Evolutionary conservation across 2,329 filamentous ascomycete genomes (phyloP).

Genomic region (Sporothrix pallida): DNA sequence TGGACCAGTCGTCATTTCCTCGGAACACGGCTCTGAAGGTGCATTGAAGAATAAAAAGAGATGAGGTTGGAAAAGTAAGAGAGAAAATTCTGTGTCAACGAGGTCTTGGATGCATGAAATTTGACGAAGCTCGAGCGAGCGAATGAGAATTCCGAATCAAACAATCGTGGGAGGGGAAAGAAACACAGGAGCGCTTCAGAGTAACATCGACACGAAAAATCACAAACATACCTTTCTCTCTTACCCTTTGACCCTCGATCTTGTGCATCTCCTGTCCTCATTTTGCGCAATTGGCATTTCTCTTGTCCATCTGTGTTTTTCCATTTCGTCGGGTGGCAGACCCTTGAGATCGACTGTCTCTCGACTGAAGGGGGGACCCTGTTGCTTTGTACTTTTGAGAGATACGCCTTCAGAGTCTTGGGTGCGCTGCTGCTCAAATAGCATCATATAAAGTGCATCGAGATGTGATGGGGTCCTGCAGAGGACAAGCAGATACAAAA

Average conservation of each 20-base stretch:
- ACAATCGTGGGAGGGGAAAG: not conserved
- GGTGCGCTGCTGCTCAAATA: not conserved
- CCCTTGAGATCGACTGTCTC: slow-evolving; percentile 7
- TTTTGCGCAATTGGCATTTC: not conserved
- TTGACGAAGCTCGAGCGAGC: not conserved
- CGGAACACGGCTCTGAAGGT: not conserved
- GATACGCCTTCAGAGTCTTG: not conserved
- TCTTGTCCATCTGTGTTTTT: not conserved
- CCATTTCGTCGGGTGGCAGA: not conserved
- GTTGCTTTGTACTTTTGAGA: not conserved
- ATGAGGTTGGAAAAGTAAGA: too few relatives aligned
- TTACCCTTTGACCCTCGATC: too few relatives aligned
- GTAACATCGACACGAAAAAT: not conserved
- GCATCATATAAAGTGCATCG: slow-evolving; percentile 7
- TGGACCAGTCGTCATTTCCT: not conserved
- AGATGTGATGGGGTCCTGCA: slow-evolving; percentile 10
- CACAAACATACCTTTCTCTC: not conserved
- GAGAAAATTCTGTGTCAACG: too few relatives aligned
- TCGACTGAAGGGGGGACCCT: slow-evolving; percentile 9
- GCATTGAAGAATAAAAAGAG: not conserved
- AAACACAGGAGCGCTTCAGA: not conserved
- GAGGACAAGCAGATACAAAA: not conserved
- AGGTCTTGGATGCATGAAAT: not conserved
- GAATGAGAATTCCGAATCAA: not conserved
- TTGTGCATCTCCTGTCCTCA: not conserved